phyloP scores from a whole-genome alignment of 169 alveolate species.

The Pseudocohnilembus persalinus region DNA sequence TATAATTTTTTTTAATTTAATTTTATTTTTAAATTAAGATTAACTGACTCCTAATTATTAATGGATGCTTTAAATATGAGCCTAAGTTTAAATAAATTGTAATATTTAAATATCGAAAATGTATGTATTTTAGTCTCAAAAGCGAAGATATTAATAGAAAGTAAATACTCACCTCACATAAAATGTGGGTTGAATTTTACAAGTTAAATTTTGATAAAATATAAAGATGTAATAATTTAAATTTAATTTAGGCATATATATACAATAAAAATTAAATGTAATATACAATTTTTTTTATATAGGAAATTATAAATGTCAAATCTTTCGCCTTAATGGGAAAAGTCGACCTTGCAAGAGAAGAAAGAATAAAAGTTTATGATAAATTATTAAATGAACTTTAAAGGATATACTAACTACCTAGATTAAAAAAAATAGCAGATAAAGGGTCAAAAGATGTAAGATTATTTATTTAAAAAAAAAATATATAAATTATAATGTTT shows the following conservation, averaged over 20 bases:
- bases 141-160: constrained; percentile 5
- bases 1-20: not conserved
- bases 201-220: constrained; percentile 4
- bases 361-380: constrained; percentile 35
- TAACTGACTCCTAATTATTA: constrained; percentile 5
- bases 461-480: no score
- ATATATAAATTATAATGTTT: not conserved
- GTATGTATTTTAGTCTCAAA: constrained; percentile 1
- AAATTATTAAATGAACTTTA: constrained; percentile 18
- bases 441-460: constrained; percentile 10
- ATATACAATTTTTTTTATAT: not conserved
- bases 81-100: constrained; percentile 2
- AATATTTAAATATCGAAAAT: constrained; percentile 20
- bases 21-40: not conserved
- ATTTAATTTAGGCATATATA: no score
- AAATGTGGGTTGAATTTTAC: constrained; percentile 39
- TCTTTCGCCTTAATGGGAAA: constrained; percentile 20
- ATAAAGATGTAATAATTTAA: constrained; percentile 14
- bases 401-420: constrained; percentile 25
- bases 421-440: constrained; percentile 33
- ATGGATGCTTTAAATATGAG: constrained; percentile 29
- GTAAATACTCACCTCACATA: constrained; percentile 29
- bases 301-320: constrained; percentile 42
- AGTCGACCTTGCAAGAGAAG: constrained; percentile 46
- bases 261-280: not conserved